These are phyloP conservation scores for Catharanthus roseus DNA, from an alignment of 257 asterid genomes.

Conservation along the genomic window DNA sequence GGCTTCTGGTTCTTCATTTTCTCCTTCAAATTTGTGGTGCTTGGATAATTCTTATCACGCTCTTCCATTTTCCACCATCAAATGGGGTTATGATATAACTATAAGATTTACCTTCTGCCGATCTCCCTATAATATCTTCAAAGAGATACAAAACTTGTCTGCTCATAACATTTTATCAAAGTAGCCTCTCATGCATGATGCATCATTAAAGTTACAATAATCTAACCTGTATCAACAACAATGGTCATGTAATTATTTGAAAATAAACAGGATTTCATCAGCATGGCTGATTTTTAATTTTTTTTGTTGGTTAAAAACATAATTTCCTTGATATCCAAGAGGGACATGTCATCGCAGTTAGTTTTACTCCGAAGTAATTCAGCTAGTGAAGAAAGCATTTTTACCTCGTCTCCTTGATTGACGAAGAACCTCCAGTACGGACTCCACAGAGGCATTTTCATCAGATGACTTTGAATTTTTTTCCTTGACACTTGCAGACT, in stretches of 20 bases:
- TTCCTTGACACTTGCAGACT: conserved; percentile 34
- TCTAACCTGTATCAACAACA: not conserved
- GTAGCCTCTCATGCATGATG: too few relatives aligned
- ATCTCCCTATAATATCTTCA: too few relatives aligned
- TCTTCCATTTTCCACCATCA: too few relatives aligned
- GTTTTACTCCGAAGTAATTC: not conserved
- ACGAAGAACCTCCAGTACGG: conserved; percentile 53
- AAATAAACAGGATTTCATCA: not conserved
- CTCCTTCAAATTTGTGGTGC: too few relatives aligned
- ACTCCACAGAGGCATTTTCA: conserved; percentile 43
- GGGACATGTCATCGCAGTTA: not conserved
- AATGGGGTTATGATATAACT: too few relatives aligned
- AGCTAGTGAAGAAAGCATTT: not conserved
- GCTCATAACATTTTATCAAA: too few relatives aligned
- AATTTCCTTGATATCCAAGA: not conserved
- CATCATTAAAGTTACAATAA: not conserved
- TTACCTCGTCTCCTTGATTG: conserved; percentile 50
- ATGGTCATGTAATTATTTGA: not conserved
- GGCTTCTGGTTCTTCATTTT: too few relatives aligned
- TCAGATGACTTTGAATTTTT: conserved; percentile 33
- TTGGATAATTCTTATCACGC: too few relatives aligned
- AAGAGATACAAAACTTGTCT: too few relatives aligned
- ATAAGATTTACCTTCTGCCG: too few relatives aligned
- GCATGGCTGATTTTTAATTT: not conserved
- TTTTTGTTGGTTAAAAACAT: too few relatives aligned